A percentile compares a stretch with the other conserved stretches of the same genome.
phyloP scores from a whole-genome alignment of 139 green algal genomes.

The Tetraselmis striata region DNA sequence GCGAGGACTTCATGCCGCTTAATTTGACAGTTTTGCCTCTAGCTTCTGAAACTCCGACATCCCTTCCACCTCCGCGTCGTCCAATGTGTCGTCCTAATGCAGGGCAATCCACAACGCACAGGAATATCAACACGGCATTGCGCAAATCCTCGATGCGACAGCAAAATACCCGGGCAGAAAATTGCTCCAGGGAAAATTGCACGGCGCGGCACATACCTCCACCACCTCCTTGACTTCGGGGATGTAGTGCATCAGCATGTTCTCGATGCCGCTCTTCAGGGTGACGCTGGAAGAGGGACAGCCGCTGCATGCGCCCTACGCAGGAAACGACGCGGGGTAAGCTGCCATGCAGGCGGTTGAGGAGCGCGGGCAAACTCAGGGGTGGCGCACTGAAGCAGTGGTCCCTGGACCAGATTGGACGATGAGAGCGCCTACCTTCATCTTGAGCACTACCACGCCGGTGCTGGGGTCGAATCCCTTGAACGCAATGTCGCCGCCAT shows the following conservation, averaged over 20 bases:
- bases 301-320: constrained; percentile 78
- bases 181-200: neutral
- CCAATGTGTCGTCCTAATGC: constrained; percentile 50
- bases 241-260: constrained; percentile 98
- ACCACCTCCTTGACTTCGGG: constrained; percentile 69
- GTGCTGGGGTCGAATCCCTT: constrained; percentile 75
- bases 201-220: constrained; percentile 24
- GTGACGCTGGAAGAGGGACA: constrained; percentile 93
- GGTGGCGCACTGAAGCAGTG: neutral
- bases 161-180: neutral
- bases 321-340: neutral
- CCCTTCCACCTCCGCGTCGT: constrained; percentile 63
- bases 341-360: neutral
- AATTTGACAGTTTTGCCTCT: constrained; percentile 64
- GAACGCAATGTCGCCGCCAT: constrained; percentile 95
- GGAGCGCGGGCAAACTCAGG: neutral
- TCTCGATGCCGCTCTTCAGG: constrained; percentile 97
- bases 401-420: too few relatives aligned
- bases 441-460: constrained; percentile 86
- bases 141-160: neutral
- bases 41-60: constrained; percentile 63
- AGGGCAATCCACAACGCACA: constrained; percentile 8
- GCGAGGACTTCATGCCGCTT: too few relatives aligned
- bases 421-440: too few relatives aligned
- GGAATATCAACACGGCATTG: neutral